Evolutionary conservation across 1,284 basidiomycete genomes (phyloP), one percentile per base, ranked within the genome.

Genomic region (Ceratobasidium sp.): DNA sequence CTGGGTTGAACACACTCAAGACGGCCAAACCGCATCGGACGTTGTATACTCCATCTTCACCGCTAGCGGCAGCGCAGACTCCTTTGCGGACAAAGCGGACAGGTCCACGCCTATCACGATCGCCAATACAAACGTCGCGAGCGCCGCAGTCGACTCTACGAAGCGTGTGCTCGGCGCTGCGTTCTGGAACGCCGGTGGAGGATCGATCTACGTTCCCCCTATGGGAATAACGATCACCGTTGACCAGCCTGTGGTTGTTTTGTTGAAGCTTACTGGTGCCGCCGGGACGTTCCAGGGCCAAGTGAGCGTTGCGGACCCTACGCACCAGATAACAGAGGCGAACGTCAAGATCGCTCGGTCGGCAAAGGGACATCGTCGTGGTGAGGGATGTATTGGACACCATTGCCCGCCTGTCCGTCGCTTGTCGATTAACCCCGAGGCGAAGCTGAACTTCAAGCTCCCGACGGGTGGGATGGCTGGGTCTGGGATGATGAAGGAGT

Each of bases 41-140:
- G 79, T 86, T 27, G 83, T 87, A 2, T 92, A 91, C 79, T 84
- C 85, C 11, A 82, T 85, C 48, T 90, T 87, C 81, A 90, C 90
- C 31, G 88, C 57, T 17, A 73, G 48, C 7, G 44, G 17, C 29
- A 73, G 33, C 59, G 27, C 50, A 2, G 8, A 27, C 11, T 57
- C 48, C 17, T 73, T 73, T 29, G 47, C 22, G 31, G n/a, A 63
- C n/a, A 73, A 73, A 45, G 71, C 59, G 11, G 24, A 24, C 15
- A 24, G 57, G 7, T 53, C 15, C n/a, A 48, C 53, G 2, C 71
- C 71, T 17, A 22, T 48, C 17, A 73, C 71, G 4, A 31, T 73
- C 31, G 29, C 48, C 2, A 73, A 73, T 24, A 62, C 71, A 2
- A 48, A 73, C 5, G 48, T 54, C 4, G 71, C 53, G 14, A 73